These are phyloP conservation scores for Phytopythium cucurbitacearum DNA, from an alignment of 352 stramenopile genomes.

Conservation along the genomic window DNA sequence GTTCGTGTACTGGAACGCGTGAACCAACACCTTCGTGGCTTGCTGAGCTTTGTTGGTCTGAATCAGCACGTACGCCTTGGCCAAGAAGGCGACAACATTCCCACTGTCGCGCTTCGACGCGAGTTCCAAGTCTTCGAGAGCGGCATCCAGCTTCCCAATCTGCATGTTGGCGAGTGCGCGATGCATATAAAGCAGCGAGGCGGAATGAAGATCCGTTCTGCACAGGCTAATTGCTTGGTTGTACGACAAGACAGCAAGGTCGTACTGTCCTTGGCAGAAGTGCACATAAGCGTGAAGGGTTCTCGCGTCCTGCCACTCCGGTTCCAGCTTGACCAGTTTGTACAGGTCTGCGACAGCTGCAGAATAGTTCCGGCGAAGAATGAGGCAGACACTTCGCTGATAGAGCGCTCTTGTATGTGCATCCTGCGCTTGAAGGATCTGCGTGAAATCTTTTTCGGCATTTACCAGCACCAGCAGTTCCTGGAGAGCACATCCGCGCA, in stretches of 20 bases:
- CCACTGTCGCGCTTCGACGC: constrained; percentile 35
- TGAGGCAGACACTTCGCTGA: constrained; percentile 34
- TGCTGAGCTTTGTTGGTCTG: constrained; percentile 11
- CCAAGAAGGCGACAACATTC: constrained; percentile 37
- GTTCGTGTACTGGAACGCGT: constrained; percentile 32
- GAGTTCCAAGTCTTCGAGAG: constrained; percentile 30
- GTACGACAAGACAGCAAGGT: constrained; percentile 30
- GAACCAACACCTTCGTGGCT: constrained; percentile 20
- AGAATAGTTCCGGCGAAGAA: constrained; percentile 29
- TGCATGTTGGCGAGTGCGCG: constrained; percentile 31
- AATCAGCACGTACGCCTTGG: constrained; percentile 32
- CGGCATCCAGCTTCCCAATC: constrained; percentile 8
- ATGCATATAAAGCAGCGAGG: constrained; percentile 33
- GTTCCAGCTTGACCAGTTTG: constrained; percentile 18
- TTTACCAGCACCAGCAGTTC: constrained; percentile 39
- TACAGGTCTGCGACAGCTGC: constrained; percentile 22
- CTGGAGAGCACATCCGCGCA: constrained; percentile 44
- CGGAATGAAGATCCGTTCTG: constrained; percentile 1
- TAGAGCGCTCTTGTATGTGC: constrained; percentile 25
- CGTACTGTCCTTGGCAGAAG: constrained; percentile 29
- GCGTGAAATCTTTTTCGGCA: constrained; percentile 37
- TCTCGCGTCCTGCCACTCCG: constrained; percentile 38
- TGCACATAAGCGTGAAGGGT: constrained; percentile 35
- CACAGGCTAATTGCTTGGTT: constrained; percentile 24
- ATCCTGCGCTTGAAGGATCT: constrained; percentile 12